Evolutionary conservation across 169 alveolate species (phyloP), one percentile per base, ranked within the genome.

Genomic region (Cryptosporidium ubiquitum): DNA sequence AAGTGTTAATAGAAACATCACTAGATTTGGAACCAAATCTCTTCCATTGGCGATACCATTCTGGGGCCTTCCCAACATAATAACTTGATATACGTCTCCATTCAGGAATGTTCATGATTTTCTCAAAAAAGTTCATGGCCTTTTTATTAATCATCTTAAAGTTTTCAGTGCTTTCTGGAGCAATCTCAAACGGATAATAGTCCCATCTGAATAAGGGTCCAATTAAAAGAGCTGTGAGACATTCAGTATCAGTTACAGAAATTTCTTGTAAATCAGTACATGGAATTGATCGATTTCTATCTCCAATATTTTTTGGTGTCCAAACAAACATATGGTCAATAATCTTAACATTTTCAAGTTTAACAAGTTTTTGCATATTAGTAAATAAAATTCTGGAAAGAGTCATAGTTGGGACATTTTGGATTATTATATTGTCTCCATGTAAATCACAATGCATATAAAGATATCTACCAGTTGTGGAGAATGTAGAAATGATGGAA

Each of bases 11-110:
- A 35, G 75, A 57, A 7, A 40, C 20, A 37, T 79, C 58, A 4
- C n/a, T 79, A 9, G 16, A 26, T 4, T 66, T 40, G 20, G 14
- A 2, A 0, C 89, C 89, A 33, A 61, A 40, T 58, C 89, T 58
- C 52, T 42, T 58, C 89, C 89, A 79, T 47, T 64, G 74, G 44
- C 61, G 58, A 42, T 44, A 79, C 89, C 89, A 79, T 47, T 79
- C 75, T 12, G 75, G 40, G 5, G 68, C 89, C 26, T 66, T 47
- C 7, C 89, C 89, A 61, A 79, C 47, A 64, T 57, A 79, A 29
- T 79, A 79, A 44, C 75, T 79, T 61, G 89, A 79, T 18, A 79
- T 64, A 4, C 89, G n/a, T 79, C 89, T 79, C 89, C 89, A 79
- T 49, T 79, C 89, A 3, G 89, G 89, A 26, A 79, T 79, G 26